Conservation (phyloP, 2,329 filamentous ascomycete species). For the Fusarium dlaminii region DNA sequence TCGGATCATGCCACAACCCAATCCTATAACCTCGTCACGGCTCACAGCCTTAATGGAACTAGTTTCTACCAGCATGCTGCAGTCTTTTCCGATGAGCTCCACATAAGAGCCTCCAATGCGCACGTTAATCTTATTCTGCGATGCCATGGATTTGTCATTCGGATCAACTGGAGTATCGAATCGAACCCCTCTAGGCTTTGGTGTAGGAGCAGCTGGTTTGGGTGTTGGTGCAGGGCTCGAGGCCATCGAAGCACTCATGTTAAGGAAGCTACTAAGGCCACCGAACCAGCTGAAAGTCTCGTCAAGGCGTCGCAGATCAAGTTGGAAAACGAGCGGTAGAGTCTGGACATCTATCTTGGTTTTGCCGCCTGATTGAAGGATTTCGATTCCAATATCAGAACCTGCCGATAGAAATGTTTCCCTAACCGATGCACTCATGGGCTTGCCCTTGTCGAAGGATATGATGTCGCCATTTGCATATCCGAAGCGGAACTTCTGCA, state of each 20-base stretch:
- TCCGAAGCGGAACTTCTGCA: slow-evolving; percentile 69
- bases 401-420: slow-evolving; percentile 67
- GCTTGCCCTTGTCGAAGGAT: slow-evolving; percentile 67
- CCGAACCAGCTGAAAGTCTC: slow-evolving; percentile 91
- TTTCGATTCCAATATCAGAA: slow-evolving; percentile 65
- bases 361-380: slow-evolving; percentile 56
- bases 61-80: slow-evolving; percentile 77
- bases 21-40: slow-evolving; percentile 74
- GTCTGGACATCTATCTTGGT: slow-evolving; percentile 74
- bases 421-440: slow-evolving; percentile 67
- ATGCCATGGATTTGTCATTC: slow-evolving; percentile 56
- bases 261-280: slow-evolving; percentile 89
- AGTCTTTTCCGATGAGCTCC: slow-evolving; percentile 80
- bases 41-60: slow-evolving; percentile 85
- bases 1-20: slow-evolving; percentile 80
- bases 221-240: slow-evolving; percentile 69
- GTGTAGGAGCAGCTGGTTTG: slow-evolving; percentile 50
- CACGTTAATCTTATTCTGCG: slow-evolving; percentile 76
- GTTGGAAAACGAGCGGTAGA: slow-evolving; percentile 76
- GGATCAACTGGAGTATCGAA: slow-evolving; percentile 64
- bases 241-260: slow-evolving; percentile 84
- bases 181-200: slow-evolving; percentile 65
- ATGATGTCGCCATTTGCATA: slow-evolving; percentile 71
- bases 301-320: slow-evolving; percentile 84
- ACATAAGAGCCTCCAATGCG: slow-evolving; percentile 81